Base-by-base conservation (phyloP, 2,329 filamentous ascomycete genomes). In the Stagonosporopsis chrysanthemi region DNA sequence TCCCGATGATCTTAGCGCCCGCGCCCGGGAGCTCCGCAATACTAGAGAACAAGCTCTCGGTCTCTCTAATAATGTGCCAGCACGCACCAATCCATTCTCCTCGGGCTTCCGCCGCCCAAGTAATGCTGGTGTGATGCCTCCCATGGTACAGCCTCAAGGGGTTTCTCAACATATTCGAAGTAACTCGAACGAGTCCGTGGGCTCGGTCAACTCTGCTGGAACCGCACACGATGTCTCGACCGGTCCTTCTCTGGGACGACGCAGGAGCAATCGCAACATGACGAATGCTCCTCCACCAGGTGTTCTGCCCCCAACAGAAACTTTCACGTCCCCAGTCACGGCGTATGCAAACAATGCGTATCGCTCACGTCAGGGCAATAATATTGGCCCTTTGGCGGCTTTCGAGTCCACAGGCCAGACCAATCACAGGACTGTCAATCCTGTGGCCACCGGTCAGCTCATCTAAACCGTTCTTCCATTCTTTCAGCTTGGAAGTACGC, bases 1-100 rank as follows among this genome's bases (percentile, higher is more conserved):
- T 17, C 69, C 63, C 31, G 74, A 77, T 38, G 75, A 77, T 49
- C 70, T 72, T 11, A 65, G 68, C 17, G 68, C 60, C 35, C 68
- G 68, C 42, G 75, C 73, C 49, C 72, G 73, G 2, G 75, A 77
- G 57, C 71, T 77, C 17, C 68, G 77, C 39, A 74, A 73, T 45
- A 75, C 62, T 23, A 70, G 75, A 31, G 67, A 69, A 47, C 69
- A 69, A 26, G 71, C 68, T 38, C 67, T 77, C 23, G 67, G 64
- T 17, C 70, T 71, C 31, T 66, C 68, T 12, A 63, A 52, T 14
- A 61, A 62, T 26, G 64, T 56, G 38, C 68, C 71, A n/a, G 61
- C 67, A 31, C 69, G 71, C 17, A 76, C 71, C 42, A 77, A 77
- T 48, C 75, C 75, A 1, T 77, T 77, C 46, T 65, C 72, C 7